These are phyloP conservation scores for Podaxis sp. DNA, from an alignment of 768 basidiomycete species.

Conservation along the genomic window DNA sequence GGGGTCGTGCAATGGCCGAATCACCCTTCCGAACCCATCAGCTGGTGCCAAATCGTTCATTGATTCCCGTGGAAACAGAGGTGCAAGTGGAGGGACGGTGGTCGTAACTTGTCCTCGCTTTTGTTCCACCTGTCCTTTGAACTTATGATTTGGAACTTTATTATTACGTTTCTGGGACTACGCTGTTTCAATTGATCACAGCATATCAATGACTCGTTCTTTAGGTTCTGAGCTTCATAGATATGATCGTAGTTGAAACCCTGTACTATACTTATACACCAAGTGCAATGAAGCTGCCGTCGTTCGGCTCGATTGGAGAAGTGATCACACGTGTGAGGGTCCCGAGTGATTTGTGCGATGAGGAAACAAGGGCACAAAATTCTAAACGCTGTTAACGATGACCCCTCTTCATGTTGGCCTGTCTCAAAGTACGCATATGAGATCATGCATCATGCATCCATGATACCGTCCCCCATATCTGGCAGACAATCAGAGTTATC, in stretches of 20 bases:
- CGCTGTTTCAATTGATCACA: not conserved
- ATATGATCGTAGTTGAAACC: slow-evolving; percentile 9
- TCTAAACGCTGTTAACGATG: not conserved
- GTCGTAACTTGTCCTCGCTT: slow-evolving; percentile 11
- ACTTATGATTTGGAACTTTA: slow-evolving; percentile 9
- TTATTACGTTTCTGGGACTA: slow-evolving; percentile 7
- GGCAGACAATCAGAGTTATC: not conserved
- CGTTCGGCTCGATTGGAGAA: not conserved
- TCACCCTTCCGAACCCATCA: slow-evolving; percentile 38
- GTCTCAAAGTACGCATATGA: not conserved
- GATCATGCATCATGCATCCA: not conserved
- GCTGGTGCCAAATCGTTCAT: slow-evolving; percentile 27
- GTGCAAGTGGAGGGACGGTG: slow-evolving; percentile 12
- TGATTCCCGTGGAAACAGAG: slow-evolving; percentile 20
- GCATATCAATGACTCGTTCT: slow-evolving; percentile 1
- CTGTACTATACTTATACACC: slow-evolving; percentile 13
- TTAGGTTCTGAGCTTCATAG: not conserved
- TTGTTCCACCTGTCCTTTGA: not conserved
- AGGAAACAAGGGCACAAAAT: not conserved
- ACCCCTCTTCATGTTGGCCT: not conserved
- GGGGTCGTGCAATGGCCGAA: slow-evolving; percentile 47
- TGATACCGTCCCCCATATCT: not conserved
- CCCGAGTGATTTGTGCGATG: not conserved
- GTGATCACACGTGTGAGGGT: not conserved
- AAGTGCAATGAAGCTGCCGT: not conserved